Evolutionary conservation across 192 early-diverging fungal species (phyloP).

Genomic region (Coemansia sp.): DNA sequence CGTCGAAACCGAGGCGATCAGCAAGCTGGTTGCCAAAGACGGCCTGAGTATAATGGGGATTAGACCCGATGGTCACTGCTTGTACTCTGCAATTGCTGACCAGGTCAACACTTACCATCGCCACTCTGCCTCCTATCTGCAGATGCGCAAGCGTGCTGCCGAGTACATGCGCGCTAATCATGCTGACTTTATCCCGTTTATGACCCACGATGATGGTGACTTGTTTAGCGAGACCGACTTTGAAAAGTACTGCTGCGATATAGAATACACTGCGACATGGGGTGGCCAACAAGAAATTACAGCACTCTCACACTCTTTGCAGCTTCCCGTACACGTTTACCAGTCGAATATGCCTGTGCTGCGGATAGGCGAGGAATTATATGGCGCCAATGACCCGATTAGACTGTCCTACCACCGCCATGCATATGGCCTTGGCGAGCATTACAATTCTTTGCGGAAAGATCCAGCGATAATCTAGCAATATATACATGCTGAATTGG

Average conservation of each 20-base stretch:
- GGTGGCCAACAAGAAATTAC: constrained; percentile 91
- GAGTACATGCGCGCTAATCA: constrained; percentile 74
- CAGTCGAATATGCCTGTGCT: constrained; percentile 79
- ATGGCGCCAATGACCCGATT: constrained; percentile 57
- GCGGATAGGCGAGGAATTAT: constrained; percentile 77
- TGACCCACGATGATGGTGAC: constrained; percentile 78
- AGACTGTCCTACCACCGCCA: constrained; percentile 86
- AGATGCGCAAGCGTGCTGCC: constrained; percentile 73
- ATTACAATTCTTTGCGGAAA: constrained; percentile 87
- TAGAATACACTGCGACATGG: constrained; percentile 85
- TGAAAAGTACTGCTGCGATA: constrained; percentile 69
- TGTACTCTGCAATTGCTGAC: constrained; percentile 88
- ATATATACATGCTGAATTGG: background rate
- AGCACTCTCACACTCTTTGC: constrained; percentile 71
- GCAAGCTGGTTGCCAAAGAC: constrained; percentile 56
- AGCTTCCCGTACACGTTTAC: constrained; percentile 80
- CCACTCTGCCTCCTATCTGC: constrained; percentile 55
- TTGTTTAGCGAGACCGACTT: constrained; percentile 70
- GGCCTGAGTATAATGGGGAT: constrained; percentile 70
- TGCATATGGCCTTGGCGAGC: constrained; percentile 90
- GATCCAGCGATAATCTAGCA: background rate
- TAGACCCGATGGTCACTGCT: constrained; percentile 87
- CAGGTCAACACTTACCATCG: constrained; percentile 65
- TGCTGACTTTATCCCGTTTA: constrained; percentile 91
- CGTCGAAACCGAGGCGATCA: constrained; percentile 70